Conservation (phyloP, 306 rosid genomes). For the Notholithocarpus densiflorus region DNA sequence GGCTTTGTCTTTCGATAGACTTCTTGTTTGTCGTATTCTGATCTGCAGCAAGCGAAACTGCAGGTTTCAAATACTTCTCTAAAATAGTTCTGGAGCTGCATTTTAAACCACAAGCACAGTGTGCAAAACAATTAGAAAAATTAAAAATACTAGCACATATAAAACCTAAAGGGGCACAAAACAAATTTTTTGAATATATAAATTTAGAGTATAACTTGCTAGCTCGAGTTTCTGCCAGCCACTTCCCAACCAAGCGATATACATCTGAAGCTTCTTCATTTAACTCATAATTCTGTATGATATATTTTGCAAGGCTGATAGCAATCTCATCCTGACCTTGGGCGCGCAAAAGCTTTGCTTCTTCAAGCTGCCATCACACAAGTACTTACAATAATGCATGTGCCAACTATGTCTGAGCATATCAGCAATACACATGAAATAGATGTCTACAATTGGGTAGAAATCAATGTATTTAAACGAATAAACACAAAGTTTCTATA, state of each 20-base stretch:
- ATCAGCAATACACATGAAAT: constrained; percentile 4
- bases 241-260: constrained; percentile 86
- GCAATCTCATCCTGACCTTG: constrained; percentile 92
- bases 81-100: constrained; percentile 95
- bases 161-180: neutral
- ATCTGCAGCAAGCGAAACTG: constrained; percentile 75
- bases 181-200: constrained; percentile 11
- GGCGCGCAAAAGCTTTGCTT: constrained; percentile 93
- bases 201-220: constrained; percentile 63
- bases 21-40: constrained; percentile 48
- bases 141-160: constrained; percentile 8
- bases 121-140: neutral
- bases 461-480: neutral
- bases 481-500: neutral
- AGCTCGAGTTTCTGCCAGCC: constrained; percentile 98
- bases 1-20: constrained; percentile 59
- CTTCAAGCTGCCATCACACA: constrained; percentile 72
- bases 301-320: constrained; percentile 79
- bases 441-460: neutral
- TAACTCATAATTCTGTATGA: constrained; percentile 44
- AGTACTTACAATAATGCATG: constrained; percentile 4
- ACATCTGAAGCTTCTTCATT: constrained; percentile 79
- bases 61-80: constrained; percentile 84
- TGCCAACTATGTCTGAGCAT: constrained; percentile 1
- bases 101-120: constrained; percentile 14